phyloP scores from a whole-genome alignment of 2,329 filamentous ascomycete genomes.

The Diaporthe citri region DNA sequence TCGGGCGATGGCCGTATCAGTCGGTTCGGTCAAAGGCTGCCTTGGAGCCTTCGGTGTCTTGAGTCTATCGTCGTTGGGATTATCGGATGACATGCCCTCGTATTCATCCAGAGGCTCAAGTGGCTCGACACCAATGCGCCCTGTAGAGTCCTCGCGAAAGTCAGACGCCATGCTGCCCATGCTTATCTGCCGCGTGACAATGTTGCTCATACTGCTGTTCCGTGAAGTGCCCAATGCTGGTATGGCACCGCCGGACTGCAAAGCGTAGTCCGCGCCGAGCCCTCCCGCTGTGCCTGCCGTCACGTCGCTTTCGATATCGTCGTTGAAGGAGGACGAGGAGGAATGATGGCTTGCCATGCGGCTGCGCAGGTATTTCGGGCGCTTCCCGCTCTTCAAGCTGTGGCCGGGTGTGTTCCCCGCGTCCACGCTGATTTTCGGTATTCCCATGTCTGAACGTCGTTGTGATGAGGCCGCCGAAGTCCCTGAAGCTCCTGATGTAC shows the following conservation, averaged over 20 bases:
- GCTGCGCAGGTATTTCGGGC: slow-evolving; percentile 70
- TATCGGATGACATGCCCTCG: slow-evolving; percentile 48
- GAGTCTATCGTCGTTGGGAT: slow-evolving; percentile 60
- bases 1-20: slow-evolving; percentile 88
- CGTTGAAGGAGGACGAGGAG: slow-evolving; percentile 71
- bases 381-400: slow-evolving; percentile 59
- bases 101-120: slow-evolving; percentile 65
- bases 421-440: slow-evolving; percentile 53
- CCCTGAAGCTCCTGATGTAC: slow-evolving; percentile 46
- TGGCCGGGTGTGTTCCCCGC: slow-evolving; percentile 61
- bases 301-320: slow-evolving; percentile 78
- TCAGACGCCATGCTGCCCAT: slow-evolving; percentile 90
- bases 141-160: slow-evolving; percentile 66
- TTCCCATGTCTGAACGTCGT: slow-evolving; percentile 50
- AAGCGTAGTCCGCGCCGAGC: slow-evolving; percentile 78
- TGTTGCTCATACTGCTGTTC: slow-evolving; percentile 60
- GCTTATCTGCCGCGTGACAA: slow-evolving; percentile 82
- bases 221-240: slow-evolving; percentile 66
- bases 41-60: slow-evolving; percentile 78
- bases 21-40: slow-evolving; percentile 73
- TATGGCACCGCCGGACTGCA: slow-evolving; percentile 84
- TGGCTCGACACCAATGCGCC: slow-evolving; percentile 57
- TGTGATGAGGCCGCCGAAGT: slow-evolving; percentile 48
- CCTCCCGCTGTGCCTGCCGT: slow-evolving; percentile 64
- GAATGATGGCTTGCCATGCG: slow-evolving; percentile 70